A percentile compares a stretch with the other conserved stretches of the same genome.
These are phyloP conservation scores for Coemansia furcata DNA, from an alignment of 192 early-diverging fungal species.

Conservation along the genomic window DNA sequence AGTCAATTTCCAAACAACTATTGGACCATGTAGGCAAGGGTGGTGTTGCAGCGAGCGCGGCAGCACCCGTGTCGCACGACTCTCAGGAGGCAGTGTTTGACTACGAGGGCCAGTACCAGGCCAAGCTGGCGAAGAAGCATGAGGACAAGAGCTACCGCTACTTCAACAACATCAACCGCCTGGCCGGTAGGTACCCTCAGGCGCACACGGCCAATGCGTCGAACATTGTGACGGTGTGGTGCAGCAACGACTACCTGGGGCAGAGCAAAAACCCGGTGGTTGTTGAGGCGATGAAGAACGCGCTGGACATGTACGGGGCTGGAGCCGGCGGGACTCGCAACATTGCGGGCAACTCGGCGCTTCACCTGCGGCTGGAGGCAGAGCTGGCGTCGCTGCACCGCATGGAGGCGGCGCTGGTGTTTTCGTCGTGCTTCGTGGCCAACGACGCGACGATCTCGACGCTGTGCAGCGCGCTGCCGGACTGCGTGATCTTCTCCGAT, in stretches of 20 bases:
- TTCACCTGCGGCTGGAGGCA: constrained; percentile 87
- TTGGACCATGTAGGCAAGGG: neutral
- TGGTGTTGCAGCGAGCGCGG: neutral
- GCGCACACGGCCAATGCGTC: constrained; percentile 85
- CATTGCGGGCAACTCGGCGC: constrained; percentile 97
- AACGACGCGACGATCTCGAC: constrained; percentile 96
- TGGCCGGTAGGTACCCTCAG: constrained; percentile 86
- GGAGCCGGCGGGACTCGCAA: constrained; percentile 99
- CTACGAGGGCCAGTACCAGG: constrained; percentile 85
- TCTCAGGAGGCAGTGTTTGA: constrained; percentile 63
- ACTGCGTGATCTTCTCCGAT: constrained; percentile 94
- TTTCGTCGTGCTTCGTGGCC: constrained; percentile 97
- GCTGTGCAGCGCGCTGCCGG: constrained; percentile 81
- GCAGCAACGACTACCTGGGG: constrained; percentile 98
- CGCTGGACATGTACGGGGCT: constrained; percentile 94
- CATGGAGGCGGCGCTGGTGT: constrained; percentile 87
- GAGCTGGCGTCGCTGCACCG: constrained; percentile 92
- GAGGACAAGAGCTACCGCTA: constrained; percentile 97
- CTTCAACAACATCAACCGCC: constrained; percentile 99
- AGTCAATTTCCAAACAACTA: neutral
- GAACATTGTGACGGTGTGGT: constrained; percentile 97
- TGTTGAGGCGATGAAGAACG: constrained; percentile 86
- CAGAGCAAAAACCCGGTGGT: constrained; percentile 90
- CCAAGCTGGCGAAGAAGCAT: constrained; percentile 92
- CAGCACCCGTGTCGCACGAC: constrained; percentile 22